Evolutionary conservation across 257 asterid species (phyloP), one percentile per base, ranked within the genome.

Genomic region (Perilla frutescens): DNA sequence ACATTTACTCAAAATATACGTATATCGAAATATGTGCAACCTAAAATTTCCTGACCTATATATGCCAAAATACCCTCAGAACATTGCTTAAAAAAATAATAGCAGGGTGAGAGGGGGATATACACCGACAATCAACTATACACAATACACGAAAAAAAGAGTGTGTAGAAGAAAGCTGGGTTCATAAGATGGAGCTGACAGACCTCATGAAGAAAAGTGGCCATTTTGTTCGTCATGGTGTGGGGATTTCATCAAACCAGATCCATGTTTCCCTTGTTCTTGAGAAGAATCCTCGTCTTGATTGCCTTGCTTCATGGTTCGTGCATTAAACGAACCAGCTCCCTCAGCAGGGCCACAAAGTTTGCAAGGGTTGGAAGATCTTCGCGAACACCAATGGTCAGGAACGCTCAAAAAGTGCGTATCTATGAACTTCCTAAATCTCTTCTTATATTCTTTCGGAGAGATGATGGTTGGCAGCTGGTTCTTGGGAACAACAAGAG

Each of bases 401-500:
- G 96, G 97, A 54, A 91, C 96, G 62, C 93, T 88, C 69, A 85
- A 69, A 76, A 92, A 90, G 80, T 89, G 90, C n/a, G 90, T 82
- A 48, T 80, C 88, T 1, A 92, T 89, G 84, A 83, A 92, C 84
- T 82, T 90, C 75, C 97, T 82, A 61, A 91, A 91, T 63, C 97
- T 75, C 77, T 84, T 91, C 70, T 88, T 91, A 82, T 93, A 93
- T 80, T 93, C 98, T 60, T 67, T 84, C 0, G 98, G 98, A 58
- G 98, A 93, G 77, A 91, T 62, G 20, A 93, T 80, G 39, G 98
- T 93, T 3, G 98, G 98, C 81, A 76, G 69, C 76, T 77, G 89
- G 83, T 93, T 93, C 77, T 70, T 93, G 62, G 97, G 92, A 44
- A 90, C 89, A 11, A 93, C 96, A 13, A 93, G 96, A 1, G 98